Evolutionary conservation across 345 rosid genomes (phyloP).

Genomic region (Dovyalis caffra): DNA sequence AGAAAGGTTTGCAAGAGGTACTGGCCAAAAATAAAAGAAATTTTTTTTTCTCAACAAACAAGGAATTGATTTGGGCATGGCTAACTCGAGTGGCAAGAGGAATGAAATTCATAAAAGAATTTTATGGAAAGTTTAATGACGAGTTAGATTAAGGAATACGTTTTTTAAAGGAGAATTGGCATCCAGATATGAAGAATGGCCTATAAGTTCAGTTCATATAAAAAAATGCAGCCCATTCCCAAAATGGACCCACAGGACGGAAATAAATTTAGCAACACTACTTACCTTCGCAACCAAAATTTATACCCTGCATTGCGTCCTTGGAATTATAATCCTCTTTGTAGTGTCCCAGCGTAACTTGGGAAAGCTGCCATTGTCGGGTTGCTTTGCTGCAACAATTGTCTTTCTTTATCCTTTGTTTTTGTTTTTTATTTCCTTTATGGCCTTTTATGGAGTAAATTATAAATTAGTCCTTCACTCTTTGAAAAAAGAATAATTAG

Average conservation of each 20-base stretch:
- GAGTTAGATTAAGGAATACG: too few species aligned
- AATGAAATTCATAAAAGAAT: too few species aligned
- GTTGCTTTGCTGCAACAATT: not conserved
- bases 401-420: not conserved
- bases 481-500: too few species aligned
- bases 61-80: too few species aligned
- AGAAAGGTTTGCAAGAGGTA: too few species aligned
- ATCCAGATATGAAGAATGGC: not conserved
- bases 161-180: not conserved
- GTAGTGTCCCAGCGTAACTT: not conserved
- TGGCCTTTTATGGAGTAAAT: too few species aligned
- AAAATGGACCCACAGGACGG: not conserved
- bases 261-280: not conserved
- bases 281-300: not conserved
- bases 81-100: too few species aligned
- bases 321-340: not conserved
- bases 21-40: too few species aligned
- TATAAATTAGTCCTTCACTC: too few species aligned
- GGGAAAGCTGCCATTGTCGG: slow-evolving; percentile 17
- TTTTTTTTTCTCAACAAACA: too few species aligned
- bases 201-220: not conserved
- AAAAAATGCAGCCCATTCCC: not conserved
- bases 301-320: not conserved
- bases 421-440: not conserved
- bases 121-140: too few species aligned